Conservation (phyloP, 495 filamentous ascomycete genomes). For the Daldinia childiae region DNA sequence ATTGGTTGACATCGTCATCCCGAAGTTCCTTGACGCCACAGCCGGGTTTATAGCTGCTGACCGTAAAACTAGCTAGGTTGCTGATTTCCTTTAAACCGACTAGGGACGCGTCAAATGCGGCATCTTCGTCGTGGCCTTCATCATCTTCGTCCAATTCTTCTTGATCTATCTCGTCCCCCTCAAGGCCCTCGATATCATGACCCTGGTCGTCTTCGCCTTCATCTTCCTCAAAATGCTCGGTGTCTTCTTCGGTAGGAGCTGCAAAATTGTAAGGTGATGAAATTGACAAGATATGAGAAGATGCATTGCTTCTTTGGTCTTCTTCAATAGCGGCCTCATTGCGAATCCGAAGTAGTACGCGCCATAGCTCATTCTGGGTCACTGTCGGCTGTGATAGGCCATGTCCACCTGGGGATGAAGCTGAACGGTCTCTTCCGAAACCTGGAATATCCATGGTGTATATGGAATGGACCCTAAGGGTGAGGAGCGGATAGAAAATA, state of each 20-base stretch:
- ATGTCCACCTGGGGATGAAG: not conserved
- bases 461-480: not conserved
- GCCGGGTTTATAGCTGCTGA: constrained; percentile 89
- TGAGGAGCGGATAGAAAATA: not conserved
- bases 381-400: not conserved
- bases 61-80: constrained; percentile 91
- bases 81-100: constrained; percentile 86
- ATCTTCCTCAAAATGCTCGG: constrained; percentile 17
- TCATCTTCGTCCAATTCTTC: constrained; percentile 40
- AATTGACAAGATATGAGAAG: not conserved
- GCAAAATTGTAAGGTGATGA: not conserved
- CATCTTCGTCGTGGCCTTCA: constrained; percentile 30
- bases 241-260: constrained; percentile 12
- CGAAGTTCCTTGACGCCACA: constrained; percentile 88
- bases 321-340: not conserved
- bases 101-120: constrained; percentile 55
- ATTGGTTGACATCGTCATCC: constrained; percentile 77
- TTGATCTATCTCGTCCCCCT: constrained; percentile 31
- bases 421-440: not conserved
- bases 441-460: constrained; percentile 10
- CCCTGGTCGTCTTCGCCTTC: constrained; percentile 12
- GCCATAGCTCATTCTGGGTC: not conserved
- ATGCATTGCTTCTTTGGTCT: not conserved
- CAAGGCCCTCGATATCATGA: constrained; percentile 16
- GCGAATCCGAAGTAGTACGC: not conserved